phyloP scores from a whole-genome alignment of 2,329 filamentous ascomycete genomes.

The Colletotrichum higginsianum region DNA sequence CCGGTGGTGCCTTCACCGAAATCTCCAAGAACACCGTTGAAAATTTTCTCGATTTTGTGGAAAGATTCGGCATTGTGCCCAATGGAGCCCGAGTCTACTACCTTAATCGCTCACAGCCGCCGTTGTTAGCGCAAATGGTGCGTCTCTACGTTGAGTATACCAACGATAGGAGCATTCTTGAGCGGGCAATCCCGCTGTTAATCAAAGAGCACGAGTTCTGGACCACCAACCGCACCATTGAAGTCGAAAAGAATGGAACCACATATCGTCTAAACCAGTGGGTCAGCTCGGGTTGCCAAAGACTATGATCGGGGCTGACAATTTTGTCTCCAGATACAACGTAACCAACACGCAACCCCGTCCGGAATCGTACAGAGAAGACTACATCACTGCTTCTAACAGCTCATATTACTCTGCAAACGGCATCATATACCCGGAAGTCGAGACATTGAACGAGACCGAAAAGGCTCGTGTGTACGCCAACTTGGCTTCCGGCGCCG shows the following conservation, averaged over 20 bases:
- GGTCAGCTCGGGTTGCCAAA: conserved; percentile 41
- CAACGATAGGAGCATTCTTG: conserved; percentile 72
- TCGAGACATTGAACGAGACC: conserved; percentile 63
- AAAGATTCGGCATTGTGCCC: conserved; percentile 75
- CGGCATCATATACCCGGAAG: conserved; percentile 72
- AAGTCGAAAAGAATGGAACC: conserved; percentile 60
- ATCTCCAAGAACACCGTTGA: conserved; percentile 78
- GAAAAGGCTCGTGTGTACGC: conserved; percentile 69
- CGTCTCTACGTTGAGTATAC: conserved; percentile 75
- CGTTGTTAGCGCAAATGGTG: conserved; percentile 77
- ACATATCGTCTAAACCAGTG: conserved; percentile 72
- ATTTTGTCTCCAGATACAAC: conserved; percentile 59
- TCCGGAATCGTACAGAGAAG: conserved; percentile 77
- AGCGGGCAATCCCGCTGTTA: conserved; percentile 73
- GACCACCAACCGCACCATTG: conserved; percentile 71
- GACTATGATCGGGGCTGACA: not conserved
- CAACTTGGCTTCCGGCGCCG: conserved; percentile 76
- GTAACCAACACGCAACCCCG: conserved; percentile 77
- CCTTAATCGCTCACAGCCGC: conserved; percentile 77
- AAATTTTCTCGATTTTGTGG: conserved; percentile 78
- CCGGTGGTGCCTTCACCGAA: conserved; percentile 73
- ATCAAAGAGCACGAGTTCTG: conserved; percentile 77
- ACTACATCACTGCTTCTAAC: conserved; percentile 77
- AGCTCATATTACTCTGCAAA: conserved; percentile 71
- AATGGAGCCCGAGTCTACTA: conserved; percentile 80